Base-by-base conservation (phyloP, 257 asterid genomes). In the Anisodus acutangulus region DNA sequence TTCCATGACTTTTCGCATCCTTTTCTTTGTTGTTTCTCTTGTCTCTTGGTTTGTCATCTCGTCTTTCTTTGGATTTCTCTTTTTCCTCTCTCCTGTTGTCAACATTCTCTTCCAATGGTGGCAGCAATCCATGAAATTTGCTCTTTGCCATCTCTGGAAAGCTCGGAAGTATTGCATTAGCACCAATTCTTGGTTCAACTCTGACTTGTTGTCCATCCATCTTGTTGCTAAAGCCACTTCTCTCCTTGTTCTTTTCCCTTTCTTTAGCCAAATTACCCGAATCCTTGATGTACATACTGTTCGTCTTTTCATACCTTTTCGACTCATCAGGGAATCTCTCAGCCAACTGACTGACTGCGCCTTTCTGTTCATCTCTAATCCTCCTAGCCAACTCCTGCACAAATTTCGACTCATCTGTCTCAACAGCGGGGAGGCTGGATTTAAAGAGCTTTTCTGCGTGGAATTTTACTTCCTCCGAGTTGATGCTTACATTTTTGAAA, bases 341-440 rank as follows among this genome's bases (percentile, higher is more conserved):
- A 8, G 88, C 90, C 69, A 87, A 85, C 78, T 87, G 91, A 87
- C 66, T 31, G 45, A 35, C 49, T 78, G 66, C 64, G 45, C 85
- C 87, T 80, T 85, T 89, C 81, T 87, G 88, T 51, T 89, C 94
- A 74, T 74, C 84, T 83, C 85, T 91, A 83, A 87, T 87, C 89
- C 98, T 88, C 90, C 90, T 84, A 66, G 87, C 94, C 91, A 91
- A 83, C 81, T 92, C 95, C 89, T 70, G 91, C 69, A 90, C 89
- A 86, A 84, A 91, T 87, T 90, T 92, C 54, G 94, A 84, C 79
- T 90, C 95, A 79, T 87, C 92, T 37, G 60, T 86, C 69, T 62
- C 88, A 82, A 54, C 85, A 80, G 86, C 37, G 54, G 82, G 84
- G 55, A 81, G 39, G 83, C 69, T 88, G 87, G 86, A 83, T 45